A percentile compares a stretch with the other conserved stretches of the same genome.
phyloP scores from a whole-genome alignment of 768 basidiomycete genomes.

The Lentinus brumalis region DNA sequence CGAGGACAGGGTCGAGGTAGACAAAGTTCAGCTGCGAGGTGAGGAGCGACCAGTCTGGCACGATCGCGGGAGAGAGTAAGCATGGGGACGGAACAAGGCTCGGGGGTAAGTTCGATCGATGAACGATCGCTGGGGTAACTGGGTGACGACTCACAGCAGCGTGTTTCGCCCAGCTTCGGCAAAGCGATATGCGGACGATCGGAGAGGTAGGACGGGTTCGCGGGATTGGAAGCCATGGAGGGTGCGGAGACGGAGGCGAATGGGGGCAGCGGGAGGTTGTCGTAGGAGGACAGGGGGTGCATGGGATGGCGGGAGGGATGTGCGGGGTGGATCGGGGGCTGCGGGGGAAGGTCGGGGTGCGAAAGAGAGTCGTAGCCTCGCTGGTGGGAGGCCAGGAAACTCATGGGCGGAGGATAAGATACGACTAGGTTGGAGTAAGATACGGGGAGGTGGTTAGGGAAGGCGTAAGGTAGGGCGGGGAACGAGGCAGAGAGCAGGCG shows the following conservation, averaged over 20 bases:
- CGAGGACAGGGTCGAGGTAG: constrained; percentile 81
- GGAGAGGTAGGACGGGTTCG: constrained; percentile 27
- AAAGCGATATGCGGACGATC: constrained; percentile 41
- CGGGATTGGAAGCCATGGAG: constrained; percentile 19
- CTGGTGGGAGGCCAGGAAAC: constrained; percentile 33
- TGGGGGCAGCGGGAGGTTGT: constrained; percentile 37
- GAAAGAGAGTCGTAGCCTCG: constrained; percentile 32
- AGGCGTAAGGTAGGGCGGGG: constrained; percentile 21
- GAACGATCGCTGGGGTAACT: constrained; percentile 36
- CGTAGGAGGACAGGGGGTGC: constrained; percentile 33
- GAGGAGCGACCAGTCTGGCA: constrained; percentile 78
- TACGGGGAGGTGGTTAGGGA: constrained; percentile 17
- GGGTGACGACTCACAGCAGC: constrained; percentile 64
- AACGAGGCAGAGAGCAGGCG: constrained; percentile 16
- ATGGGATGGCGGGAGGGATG: constrained; percentile 23
- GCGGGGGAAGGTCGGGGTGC: constrained; percentile 27
- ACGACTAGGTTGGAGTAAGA: constrained; percentile 18
- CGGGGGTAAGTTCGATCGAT: constrained; percentile 42
- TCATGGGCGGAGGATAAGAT: constrained; percentile 30
- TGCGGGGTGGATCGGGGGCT: constrained; percentile 17
- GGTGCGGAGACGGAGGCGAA: constrained; percentile 30
- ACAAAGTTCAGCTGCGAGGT: constrained; percentile 76
- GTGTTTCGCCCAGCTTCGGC: constrained; percentile 69
- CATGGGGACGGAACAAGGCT: constrained; percentile 23
- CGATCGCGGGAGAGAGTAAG: constrained; percentile 24